Conservation (phyloP, 495 filamentous ascomycete species). For the Aspergillus cristatus region DNA sequence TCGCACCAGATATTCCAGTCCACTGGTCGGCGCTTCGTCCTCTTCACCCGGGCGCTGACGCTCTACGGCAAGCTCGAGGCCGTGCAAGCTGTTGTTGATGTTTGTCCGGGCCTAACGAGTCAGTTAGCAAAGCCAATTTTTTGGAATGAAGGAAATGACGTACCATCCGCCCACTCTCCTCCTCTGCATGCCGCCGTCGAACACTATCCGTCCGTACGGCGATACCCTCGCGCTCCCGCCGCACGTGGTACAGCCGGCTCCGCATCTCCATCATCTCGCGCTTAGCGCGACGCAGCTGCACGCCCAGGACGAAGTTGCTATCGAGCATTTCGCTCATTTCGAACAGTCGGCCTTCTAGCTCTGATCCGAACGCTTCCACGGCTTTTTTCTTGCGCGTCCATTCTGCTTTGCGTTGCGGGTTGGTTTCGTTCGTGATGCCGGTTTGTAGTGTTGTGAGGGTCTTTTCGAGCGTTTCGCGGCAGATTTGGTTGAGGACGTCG, state of each 20-base stretch:
- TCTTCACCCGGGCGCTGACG: conserved; percentile 19
- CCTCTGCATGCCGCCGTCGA: conserved; percentile 44
- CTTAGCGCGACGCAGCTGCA: conserved; percentile 52
- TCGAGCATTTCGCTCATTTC: conserved; percentile 48
- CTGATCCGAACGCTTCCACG: conserved; percentile 59
- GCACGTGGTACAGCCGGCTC: conserved; percentile 52
- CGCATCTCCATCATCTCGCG: conserved; percentile 57
- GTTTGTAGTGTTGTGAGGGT: conserved; percentile 32
- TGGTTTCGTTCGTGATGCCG: conserved; percentile 29
- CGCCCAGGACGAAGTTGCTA: conserved; percentile 52
- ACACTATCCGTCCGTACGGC: conserved; percentile 62
- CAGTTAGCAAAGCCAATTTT: not conserved
- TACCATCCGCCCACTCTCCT: conserved; percentile 31
- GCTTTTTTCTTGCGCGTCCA: conserved; percentile 52
- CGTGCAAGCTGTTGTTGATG: conserved; percentile 39
- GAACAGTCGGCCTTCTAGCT: conserved; percentile 54
- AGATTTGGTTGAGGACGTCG: conserved; percentile 61
- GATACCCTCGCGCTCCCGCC: conserved; percentile 55
- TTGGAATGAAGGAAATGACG: conserved; percentile 5
- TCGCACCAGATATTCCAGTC: conserved; percentile 36
- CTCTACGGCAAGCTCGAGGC: conserved; percentile 36
- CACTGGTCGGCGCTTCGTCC: conserved; percentile 11
- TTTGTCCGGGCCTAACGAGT: conserved; percentile 24
- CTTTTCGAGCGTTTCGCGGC: conserved; percentile 55
- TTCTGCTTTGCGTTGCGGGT: conserved; percentile 35